Evolutionary conservation across 2,329 filamentous ascomycete species (phyloP), one percentile per base, ranked within the genome.

Genomic region (Hypoxylon sp.): DNA sequence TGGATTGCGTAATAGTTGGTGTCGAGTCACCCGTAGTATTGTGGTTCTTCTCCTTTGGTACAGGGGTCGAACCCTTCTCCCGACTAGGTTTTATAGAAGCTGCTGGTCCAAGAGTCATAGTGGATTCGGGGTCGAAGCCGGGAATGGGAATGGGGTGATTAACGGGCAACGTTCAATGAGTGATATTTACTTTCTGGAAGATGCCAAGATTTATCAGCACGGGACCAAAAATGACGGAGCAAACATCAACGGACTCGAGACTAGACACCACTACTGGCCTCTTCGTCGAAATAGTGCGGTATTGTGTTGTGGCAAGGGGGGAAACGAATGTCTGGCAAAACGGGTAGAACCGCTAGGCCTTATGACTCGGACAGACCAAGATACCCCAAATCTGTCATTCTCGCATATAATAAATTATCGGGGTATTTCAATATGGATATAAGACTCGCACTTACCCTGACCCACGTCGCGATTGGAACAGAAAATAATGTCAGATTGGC

Each of bases 101-200:
- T 65, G 76, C 73, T 32, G 75, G 75, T 69, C 74, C 68, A 50
- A 78, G 75, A 72, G 72, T 77, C 77, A 78, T 78, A 34, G 46
- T 70, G 48, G 59, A 49, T 43, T 50, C 50, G 65, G 58, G 55
- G 49, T 34, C 45, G 46, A 48, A 38, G 36, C 19, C 50, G 55
- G 53, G 46, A 55, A 72, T 72, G 55, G 53, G 46, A 55, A 72
- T 72, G 69, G 59, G 67, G 63, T 71, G 66, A 71, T 71, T 66
- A 68, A 68, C 67, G 60, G 65, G 61, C 60, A 66, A 68, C 41
- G 36, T 17, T 57, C 21, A 46, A n/a, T 68, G 68, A 70, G 66
- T 60, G 57, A 68, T 70, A 67, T 63, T 67, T 62, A 57, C 53
- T 69, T 67, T 68, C 71, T 76, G 59, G 65, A 70, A 70, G 52